Evolutionary conservation across 768 basidiomycete species (phyloP), one percentile per base, ranked within the genome.

Genomic region (Chlorophyllum brunneum): DNA sequence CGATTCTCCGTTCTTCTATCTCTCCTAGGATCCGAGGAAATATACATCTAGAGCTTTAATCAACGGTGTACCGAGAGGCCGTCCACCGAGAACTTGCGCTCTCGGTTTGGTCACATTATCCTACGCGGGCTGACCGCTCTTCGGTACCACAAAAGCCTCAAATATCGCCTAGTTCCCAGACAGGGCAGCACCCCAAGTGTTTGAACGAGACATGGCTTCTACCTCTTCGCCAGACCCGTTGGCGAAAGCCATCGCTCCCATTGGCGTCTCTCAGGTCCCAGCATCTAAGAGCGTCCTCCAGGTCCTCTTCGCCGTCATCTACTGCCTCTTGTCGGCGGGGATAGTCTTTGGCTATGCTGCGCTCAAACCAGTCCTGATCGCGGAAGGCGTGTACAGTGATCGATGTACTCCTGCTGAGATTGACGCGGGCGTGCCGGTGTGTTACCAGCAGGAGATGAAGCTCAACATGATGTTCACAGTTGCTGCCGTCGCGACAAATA

Each of bases 261-360:
- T 48, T 16, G 23, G 26, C 24, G 10, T 16, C 4, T 48, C 36
- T 13, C 47, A 27, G 11, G 47, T 38, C 10, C 26, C 47, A 9
- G 3, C 47, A 7, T 48, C 47, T 4, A 48, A 38, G 20, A 34
- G 47, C 24, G 23, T 38, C 24, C 36, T 48, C 16, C 47, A 48
- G 3, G 39, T 48, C 36, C 6, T 26, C 26, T 38, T 15, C 16
- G 47, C 47, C 6, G 36, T 48, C 24, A 9, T 38, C 11, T 48
- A 37, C 15, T 48, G 36, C 16, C 36, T 48, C 9, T 38, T 38
- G 13, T 16, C 47, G 13, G 47, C 47, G 5, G 47, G 47, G 24
- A n/a, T 48, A n/a, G 36, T 48, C 34, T 48, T 48, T 38, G 47
- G 47, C 13, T 48, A 48, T 29, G 47, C 47, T 10, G 47, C 47